These are phyloP conservation scores for Globisporangium lucens DNA, from an alignment of 352 stramenopile genomes.

Conservation along the genomic window DNA sequence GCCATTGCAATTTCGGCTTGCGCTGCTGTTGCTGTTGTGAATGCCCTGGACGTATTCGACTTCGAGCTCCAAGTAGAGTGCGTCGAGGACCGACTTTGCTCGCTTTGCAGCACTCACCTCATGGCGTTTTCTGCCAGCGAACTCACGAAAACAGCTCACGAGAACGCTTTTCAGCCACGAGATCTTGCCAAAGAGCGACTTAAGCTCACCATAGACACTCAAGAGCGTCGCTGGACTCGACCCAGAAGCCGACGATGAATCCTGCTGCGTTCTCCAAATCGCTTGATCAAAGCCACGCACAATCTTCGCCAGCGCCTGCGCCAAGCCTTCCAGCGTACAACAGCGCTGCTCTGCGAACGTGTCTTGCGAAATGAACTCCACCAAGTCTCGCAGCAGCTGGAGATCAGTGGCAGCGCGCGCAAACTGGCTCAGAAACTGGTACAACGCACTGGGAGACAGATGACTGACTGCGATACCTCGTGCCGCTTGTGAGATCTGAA, in stretches of 20 bases:
- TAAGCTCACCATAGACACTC: conserved; percentile 35
- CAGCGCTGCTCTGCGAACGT: conserved; percentile 23
- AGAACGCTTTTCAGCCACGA: conserved; percentile 41
- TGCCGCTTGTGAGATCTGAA: conserved; percentile 27
- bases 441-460: conserved; percentile 44
- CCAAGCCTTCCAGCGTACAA: conserved; percentile 43
- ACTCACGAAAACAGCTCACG: conserved; percentile 27
- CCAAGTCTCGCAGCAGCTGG: conserved; percentile 47
- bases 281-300: conserved; percentile 21
- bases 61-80: conserved; percentile 42
- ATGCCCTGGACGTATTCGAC: conserved; percentile 36
- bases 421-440: conserved; percentile 30
- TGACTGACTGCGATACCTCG: conserved; percentile 35
- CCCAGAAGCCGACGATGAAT: not conserved
- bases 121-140: conserved; percentile 21
- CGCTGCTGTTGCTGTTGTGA: not conserved
- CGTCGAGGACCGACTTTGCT: conserved; percentile 38
- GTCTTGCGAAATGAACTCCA: not conserved
- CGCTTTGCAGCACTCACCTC: conserved; percentile 34
- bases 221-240: conserved; percentile 34
- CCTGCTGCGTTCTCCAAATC: conserved; percentile 18
- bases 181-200: conserved; percentile 39
- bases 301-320: conserved; percentile 36
- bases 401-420: conserved; percentile 37
- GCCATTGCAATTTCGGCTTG: not conserved